Evolutionary conservation across 106 monocot genomes (phyloP).

Genomic region (Hemerocallis citrina): DNA sequence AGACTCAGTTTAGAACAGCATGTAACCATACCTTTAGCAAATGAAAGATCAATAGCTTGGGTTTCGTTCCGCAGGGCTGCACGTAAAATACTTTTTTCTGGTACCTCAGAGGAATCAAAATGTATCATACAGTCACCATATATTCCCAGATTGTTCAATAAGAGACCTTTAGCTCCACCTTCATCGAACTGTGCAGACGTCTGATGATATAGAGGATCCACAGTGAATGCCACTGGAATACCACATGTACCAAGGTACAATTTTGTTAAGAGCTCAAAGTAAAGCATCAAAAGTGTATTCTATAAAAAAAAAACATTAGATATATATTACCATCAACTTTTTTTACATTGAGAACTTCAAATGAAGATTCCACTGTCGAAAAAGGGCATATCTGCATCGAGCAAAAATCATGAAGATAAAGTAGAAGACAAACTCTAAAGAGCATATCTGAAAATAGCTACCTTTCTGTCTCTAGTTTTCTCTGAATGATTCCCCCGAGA

Average conservation of each 20-base stretch:
- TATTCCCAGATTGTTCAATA: conserved; percentile 82
- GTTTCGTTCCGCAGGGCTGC: conserved; percentile 17
- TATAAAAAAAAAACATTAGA: too few species aligned
- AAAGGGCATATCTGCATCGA: conserved; percentile 72
- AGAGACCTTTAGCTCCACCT: conserved; percentile 94
- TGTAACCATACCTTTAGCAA: conserved; percentile 1
- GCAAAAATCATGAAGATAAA: background rate
- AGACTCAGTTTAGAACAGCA: too few species aligned
- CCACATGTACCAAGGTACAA: conserved; percentile 6
- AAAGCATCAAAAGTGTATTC: background rate
- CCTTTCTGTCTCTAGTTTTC: conserved; percentile 60
- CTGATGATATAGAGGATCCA: conserved; percentile 99
- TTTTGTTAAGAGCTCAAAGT: background rate
- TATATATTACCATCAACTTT: conserved; percentile 98
- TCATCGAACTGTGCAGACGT: conserved; percentile 98
- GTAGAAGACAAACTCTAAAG: too few species aligned
- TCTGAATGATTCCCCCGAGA: too few species aligned
- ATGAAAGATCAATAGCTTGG: conserved; percentile 53
- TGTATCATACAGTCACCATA: conserved; percentile 79
- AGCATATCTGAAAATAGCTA: conserved; percentile 10
- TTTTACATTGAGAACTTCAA: conserved; percentile 93
- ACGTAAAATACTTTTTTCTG: conserved; percentile 44
- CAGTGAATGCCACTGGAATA: conserved; percentile 73
- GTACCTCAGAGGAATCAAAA: conserved; percentile 88
- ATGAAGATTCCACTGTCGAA: conserved; percentile 89